Base-by-base conservation (phyloP, 352 stramenopile species). In the Pythium folliculosum region DNA sequence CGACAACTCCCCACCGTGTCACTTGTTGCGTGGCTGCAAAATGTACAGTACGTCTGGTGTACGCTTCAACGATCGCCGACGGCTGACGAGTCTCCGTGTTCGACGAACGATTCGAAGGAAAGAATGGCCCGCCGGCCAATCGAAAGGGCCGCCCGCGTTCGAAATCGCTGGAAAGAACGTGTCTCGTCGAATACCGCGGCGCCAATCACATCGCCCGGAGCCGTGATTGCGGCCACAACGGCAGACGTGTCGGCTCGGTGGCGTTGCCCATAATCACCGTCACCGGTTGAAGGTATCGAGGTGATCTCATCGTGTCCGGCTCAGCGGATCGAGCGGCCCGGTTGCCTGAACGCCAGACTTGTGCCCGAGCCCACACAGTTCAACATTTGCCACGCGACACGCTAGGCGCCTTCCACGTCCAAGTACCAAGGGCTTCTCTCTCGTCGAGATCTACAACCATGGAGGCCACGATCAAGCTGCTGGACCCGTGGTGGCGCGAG, bases 401-500 rank as follows among this genome's bases (percentile, higher is more conserved):
- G 27, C 27, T 32, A 2, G 27, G 27, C 27, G 27, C 2, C 2
- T 32, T 32, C 27, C 27, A 32, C 2, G 27, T 32, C 27, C 3
- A 32, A 32, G 27, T 32, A 32, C 5, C 27, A 32, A 32, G 27
- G 5, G 5, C 27, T 32, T 32, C 27, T 32, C 27, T 32, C 2
- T 32, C 27, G 2, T 32, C 27, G 27, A 32, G 2, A 32, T 40
- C 54, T 40, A 25, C 37, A 49, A 51, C 51, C 25, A 67, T 67
- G 60, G 60, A 67, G 8, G 43, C 60, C 25, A 60, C 3, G 23
- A 52, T 44, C 37, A 47, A 55, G 55, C 14, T 49, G 19, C 32
- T 68, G 16, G 61, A 68, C 7, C 61, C 61, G 21, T 68, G 61
- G 61, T 68, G 52, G 9, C 61, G 61, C 40, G 27, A 62, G 40